These are phyloP conservation scores for Fusarium hainanense DNA, from an alignment of 2,329 filamentous ascomycete species.

Conservation along the genomic window DNA sequence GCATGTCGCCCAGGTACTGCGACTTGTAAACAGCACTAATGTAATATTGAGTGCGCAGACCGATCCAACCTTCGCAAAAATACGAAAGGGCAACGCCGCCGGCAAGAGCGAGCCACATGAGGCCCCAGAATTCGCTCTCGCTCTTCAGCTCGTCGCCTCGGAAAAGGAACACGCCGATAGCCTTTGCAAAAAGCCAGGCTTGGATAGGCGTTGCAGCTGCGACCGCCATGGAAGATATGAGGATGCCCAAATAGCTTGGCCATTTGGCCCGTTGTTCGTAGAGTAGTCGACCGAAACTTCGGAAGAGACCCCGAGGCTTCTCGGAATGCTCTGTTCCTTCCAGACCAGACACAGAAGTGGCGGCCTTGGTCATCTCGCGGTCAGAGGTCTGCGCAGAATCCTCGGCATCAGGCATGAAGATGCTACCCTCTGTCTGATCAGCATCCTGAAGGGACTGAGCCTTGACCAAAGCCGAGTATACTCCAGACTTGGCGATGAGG, in stretches of 20 bases:
- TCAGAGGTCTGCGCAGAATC: background rate
- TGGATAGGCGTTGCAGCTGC: constrained; percentile 46
- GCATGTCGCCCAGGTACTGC: constrained; percentile 47
- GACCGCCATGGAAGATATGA: constrained; percentile 43
- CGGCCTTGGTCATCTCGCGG: background rate
- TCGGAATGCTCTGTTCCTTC: background rate
- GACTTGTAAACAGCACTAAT: constrained; percentile 42
- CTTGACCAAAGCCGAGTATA: constrained; percentile 41
- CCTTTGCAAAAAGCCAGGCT: constrained; percentile 48
- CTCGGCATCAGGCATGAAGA: background rate
- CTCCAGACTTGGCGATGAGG: constrained; percentile 59
- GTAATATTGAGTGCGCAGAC: constrained; percentile 15
- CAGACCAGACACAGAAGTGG: fast-evolving
- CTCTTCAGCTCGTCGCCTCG: constrained; percentile 45
- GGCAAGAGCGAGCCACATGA: constrained; percentile 49
- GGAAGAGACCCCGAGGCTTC: constrained; percentile 7
- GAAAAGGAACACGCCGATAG: constrained; percentile 43
- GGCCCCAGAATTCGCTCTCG: constrained; percentile 45
- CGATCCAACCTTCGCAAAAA: constrained; percentile 41
- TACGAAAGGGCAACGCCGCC: constrained; percentile 46
- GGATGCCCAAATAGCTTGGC: constrained; percentile 41
- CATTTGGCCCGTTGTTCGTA: constrained; percentile 39
- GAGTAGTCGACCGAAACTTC: constrained; percentile 37
- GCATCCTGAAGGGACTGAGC: constrained; percentile 35
- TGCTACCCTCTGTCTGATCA: background rate